Base-by-base conservation (phyloP, 2,329 filamentous ascomycete genomes). In the Pyrenophora tritici-repentis region DNA sequence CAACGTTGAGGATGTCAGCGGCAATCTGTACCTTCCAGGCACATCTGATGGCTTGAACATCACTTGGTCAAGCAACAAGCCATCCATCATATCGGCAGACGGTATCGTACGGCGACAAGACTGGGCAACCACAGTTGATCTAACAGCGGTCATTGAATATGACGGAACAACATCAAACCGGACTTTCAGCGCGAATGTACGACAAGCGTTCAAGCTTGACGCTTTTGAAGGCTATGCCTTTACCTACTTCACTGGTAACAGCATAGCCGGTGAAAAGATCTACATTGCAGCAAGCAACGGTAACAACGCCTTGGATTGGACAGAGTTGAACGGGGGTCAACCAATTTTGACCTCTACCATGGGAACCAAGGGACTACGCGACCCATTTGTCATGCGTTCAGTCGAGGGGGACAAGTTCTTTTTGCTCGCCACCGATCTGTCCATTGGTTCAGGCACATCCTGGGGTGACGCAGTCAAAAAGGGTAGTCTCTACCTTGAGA, bases 331-430 rank as follows among this genome's bases (percentile, higher is more conserved):
- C 45, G 70, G 69, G 0, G 78, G 76, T 1, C 65, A 79, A 47
- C 77, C 81, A 0, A 72, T 79, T 4, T 61, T 83, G 6, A 73
- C 70, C 3, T 82, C 79, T 0, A 73, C 70, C 0, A 48, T 74
- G 37, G 81, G 81, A 33, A 82, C 81, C 0, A 75, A 69, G 18
- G 81, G 81, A 2, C 61, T 83, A 4, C 74, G 81, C 12, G 81
- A 83, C 51, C 81, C 81, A 1, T 83, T 82, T 50, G 67, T 83
- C 37, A 80, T 83, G 17, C 75, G 80, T 10, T 79, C 79, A 0
- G 72, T 65, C 0, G 79, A 82, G 20, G 79, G 80, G 0, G 74
- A 75, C n/a, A 81, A 71, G 3, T 82, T 82, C 50, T 83, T 74
- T 42, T 59, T 83, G 12, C 72, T 83, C 14, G 80, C 80, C 0